These are phyloP conservation scores for Limnomonas spitsbergensis DNA, from an alignment of 139 green algal genomes.

Conservation along the genomic window DNA sequence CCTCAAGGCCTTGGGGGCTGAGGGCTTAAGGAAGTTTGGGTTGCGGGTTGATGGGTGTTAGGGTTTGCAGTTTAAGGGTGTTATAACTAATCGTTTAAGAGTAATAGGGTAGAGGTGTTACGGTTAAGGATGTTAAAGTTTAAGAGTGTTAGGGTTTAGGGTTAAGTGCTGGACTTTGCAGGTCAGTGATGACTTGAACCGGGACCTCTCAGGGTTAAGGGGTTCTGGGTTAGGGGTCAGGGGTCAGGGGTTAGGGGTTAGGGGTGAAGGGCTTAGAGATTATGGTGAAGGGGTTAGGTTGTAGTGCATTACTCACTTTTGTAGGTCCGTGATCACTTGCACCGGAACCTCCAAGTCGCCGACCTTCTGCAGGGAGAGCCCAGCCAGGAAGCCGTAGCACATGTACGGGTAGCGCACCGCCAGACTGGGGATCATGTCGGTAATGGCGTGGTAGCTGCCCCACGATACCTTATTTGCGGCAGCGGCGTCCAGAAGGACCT, in stretches of 20 bases:
- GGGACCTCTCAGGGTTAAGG: slow-evolving; percentile 51
- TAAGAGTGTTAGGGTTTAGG: too few relatives aligned
- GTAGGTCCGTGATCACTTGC: slow-evolving; percentile 35
- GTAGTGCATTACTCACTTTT: slow-evolving; percentile 18
- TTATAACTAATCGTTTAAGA: too few relatives aligned
- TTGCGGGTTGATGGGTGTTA: too few relatives aligned
- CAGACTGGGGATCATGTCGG: slow-evolving; percentile 48
- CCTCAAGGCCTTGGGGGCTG: too few relatives aligned
- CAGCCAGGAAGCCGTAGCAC: slow-evolving; percentile 50
- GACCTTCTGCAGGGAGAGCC: slow-evolving; percentile 32
- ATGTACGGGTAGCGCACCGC: slow-evolving; percentile 51
- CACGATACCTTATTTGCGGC: slow-evolving; percentile 29
- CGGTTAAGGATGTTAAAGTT: too few relatives aligned
- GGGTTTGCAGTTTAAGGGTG: too few relatives aligned
- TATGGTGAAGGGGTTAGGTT: too few relatives aligned
- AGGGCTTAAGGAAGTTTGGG: too few relatives aligned
- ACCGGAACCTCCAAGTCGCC: slow-evolving; percentile 51
- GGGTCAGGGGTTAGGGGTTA: too few relatives aligned
- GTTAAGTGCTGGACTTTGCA: slow-evolving; percentile 21
- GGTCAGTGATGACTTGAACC: slow-evolving; percentile 36
- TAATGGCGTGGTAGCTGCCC: slow-evolving; percentile 48
- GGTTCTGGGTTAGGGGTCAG: too few relatives aligned
- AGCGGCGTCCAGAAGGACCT: slow-evolving; percentile 26
- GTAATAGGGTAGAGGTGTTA: too few relatives aligned
- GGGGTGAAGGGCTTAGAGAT: too few relatives aligned